Base-by-base conservation (phyloP, 495 filamentous ascomycete species). In the Xylona heveae region DNA sequence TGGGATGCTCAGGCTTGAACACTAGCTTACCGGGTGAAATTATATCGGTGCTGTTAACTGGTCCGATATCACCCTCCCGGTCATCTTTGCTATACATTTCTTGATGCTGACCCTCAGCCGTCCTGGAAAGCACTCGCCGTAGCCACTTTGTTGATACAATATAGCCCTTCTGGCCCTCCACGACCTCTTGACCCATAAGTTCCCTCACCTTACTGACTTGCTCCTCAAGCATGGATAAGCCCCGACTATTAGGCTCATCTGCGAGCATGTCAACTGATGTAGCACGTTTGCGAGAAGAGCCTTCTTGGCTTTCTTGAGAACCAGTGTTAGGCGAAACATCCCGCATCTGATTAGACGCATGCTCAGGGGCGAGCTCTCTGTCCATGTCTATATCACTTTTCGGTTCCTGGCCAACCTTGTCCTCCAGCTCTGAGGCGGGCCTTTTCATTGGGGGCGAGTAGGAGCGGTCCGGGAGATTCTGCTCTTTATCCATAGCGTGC, bases 141-240 rank as follows among this genome's bases (percentile, higher is more conserved):
- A 95, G 58, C 88, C 88, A 97, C 31, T 59, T 51, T 13, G 58
- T 64, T 5, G 85, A 88, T 10, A 97, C 62, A 7, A 91, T 55
- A 42, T 74, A 92, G 19, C 71, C 78, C 39, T 69, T 64, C 38
- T 79, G 67, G 9, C 74, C 73, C 31, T 85, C 78, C 36, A 64
- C 42, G 19, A 72, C 48, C 4, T 62, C 57, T 4, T 53, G 46
- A 28, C 61, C 46, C 32, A 56, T 52, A 28, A 70, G 55, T 12
- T 60, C 58, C 32, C 62, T 53, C 10, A 97, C 78, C 6, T 65
- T 61, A 15, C 60, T 60, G 27, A 91, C 66, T 41, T 94, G 90
- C 18, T 81, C 72, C 30, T 84, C 78, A 38, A 78, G 17, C 9
- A 28, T 22, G 1, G 35, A 28, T 4, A 30, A 6, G 10, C 28